Base-by-base conservation (phyloP, 2,329 filamentous ascomycete genomes). In the Botrytis fabae region DNA sequence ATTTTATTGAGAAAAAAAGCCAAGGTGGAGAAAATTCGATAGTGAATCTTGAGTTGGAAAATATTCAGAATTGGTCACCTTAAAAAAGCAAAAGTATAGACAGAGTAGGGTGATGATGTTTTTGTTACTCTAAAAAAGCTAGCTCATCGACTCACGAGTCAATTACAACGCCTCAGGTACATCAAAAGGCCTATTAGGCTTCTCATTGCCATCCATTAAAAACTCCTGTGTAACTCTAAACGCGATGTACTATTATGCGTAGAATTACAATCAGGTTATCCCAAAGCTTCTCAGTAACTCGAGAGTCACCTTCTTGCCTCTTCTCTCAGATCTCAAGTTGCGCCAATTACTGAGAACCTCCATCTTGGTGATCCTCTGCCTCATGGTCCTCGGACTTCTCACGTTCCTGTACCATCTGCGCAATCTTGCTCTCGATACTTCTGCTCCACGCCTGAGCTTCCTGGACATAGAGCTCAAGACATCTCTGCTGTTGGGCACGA, bases 381-480 rank as follows among this genome's bases (percentile, higher is more conserved):
- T 54, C 14, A 20, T 51, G 22, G 10, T 32, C 46, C 22, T 44
- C 64, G 20, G 12, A 3, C 32, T 40, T 25, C 12, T 51, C 32
- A 40, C 25, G 25, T 25, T 28, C 40, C 22, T 44, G 61, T 22
- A 16, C 9, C 61, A 66, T 66, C 25, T 32, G 32, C 38, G 64
- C 64, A 20, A 66, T 46, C 32, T 38, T 66, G 10, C 51, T 32
- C 25, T 35, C 64, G 40, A 66, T 9, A 14, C 28, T 40, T 25
- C 51, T 66, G 32, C 64, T 66, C 64, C 64, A 66, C 2, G 46
- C 46, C 32, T 25, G 46, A 51, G 64, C 64, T 7, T 66, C 44
- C 64, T 28, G 32, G 12, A 35, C 10, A 66, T 54, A 66, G 6
- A n/a, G 6, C 14, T 66, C 12, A 25, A 46, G 64, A 66, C 1